These are phyloP conservation scores for Phalaenopsis equestris DNA, from an alignment of 106 monocot species.

Conservation along the genomic window DNA sequence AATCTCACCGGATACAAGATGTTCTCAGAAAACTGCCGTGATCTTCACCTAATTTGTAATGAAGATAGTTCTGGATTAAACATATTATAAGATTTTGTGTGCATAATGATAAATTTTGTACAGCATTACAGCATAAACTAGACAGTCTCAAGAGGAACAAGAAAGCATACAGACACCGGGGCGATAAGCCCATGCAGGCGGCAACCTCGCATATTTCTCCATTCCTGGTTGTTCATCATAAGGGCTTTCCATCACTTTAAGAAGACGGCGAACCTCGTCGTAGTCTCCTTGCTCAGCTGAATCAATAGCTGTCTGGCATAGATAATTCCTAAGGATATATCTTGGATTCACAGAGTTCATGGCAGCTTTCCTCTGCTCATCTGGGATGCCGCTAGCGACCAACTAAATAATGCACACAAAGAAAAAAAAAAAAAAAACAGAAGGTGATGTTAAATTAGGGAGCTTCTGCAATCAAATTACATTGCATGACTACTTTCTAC, in stretches of 20 bases:
- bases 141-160: constrained; percentile 66
- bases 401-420: constrained; percentile 29
- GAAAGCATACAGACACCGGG: constrained; percentile 96
- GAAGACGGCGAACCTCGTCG: constrained; percentile 62
- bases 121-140: background rate
- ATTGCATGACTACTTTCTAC: background rate
- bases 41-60: background rate
- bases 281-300: constrained; percentile 88
- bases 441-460: background rate
- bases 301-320: constrained; percentile 95
- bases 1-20: background rate
- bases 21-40: no score
- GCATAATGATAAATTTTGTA: background rate
- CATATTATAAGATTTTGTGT: background rate
- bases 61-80: background rate
- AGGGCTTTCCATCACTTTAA: constrained; percentile 77
- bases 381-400: constrained; percentile 43
- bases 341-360: constrained; percentile 94
- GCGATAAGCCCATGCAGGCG: constrained; percentile 93
- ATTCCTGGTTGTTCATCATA: constrained; percentile 86
- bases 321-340: constrained; percentile 86
- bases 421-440: background rate
- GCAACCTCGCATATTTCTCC: constrained; percentile 93
- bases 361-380: constrained; percentile 63
- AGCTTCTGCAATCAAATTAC: background rate